Evolutionary conservation across 2,329 filamentous ascomycete genomes (phyloP), one percentile per base, ranked within the genome.

Genomic region (Chalara sp.): DNA sequence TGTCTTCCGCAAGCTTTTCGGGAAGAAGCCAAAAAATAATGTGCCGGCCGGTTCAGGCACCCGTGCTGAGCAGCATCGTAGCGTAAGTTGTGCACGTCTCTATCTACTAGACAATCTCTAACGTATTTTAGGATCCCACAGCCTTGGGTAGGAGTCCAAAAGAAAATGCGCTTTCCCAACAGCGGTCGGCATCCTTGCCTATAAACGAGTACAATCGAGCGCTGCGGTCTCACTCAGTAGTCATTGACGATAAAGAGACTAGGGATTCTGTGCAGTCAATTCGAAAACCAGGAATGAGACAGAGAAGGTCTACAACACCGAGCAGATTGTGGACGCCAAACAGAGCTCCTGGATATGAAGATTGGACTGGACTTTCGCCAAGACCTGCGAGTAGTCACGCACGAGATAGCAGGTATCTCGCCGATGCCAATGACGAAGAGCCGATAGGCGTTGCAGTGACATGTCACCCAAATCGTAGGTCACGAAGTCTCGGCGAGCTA

Each of bases 121-220:
- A 59, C 43, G 40, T 46, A 28, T 39, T 42, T 29, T 47, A 73
- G 72, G 72, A 71, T 56, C 70, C 68, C 32, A 65, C 66, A 45
- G 68, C 65, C 41, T 63, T 69, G 48, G 67, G 56, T 54, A 67
- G 61, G 46, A 57, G 54, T 47, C 47, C 54, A 54, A 41, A 68
- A 64, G 45, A 68, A 67, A 47, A 59, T 44, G 52, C 73, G 73
- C 54, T 67, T 71, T 13, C 53, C 28, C 59, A 60, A 35, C 79
- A 81, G 60, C 76, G 80, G 50, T 80, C 80, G 6, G 72, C 72
- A 5, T 83, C 81, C 5, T 59, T 83, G 32, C 80, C 80, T 6
- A 73, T 83, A 47, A 80, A 75, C 44, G 80, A 84, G 58, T 80
- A 76, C 54, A 78, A 81, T 54, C 72, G 76, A 42, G 80, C 81